Conservation (phyloP, 2,329 filamentous ascomycete genomes). For the Neofusicoccum parvum region DNA sequence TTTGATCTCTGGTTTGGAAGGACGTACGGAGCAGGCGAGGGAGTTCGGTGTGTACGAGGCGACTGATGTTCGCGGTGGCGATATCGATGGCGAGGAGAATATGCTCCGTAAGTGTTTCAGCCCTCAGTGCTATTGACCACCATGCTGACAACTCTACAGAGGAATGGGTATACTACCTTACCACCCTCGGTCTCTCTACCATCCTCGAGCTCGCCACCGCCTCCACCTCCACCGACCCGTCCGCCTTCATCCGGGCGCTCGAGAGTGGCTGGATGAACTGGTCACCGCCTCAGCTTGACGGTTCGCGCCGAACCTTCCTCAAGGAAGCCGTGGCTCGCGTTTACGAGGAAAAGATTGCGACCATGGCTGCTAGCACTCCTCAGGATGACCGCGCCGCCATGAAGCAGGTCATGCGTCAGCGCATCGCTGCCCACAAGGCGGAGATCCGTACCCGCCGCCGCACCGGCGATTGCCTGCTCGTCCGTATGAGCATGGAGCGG, state of each 20-base stretch:
- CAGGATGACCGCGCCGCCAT: conserved; percentile 37
- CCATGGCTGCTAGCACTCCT: conserved; percentile 34
- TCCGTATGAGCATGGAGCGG: conserved; percentile 45
- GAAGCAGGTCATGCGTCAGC: conserved; percentile 43
- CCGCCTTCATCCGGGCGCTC: conserved; percentile 56
- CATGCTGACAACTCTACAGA: conserved; percentile 42
- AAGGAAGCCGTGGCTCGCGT: conserved; percentile 62
- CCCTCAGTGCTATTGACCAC: neutral
- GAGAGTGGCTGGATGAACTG: conserved; percentile 60
- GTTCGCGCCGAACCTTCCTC: conserved; percentile 59
- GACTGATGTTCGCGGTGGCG: conserved; percentile 48
- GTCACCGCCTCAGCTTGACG: conserved; percentile 49
- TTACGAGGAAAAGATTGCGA: conserved; percentile 56
- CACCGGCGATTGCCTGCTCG: conserved; percentile 37
- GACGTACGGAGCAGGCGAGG: conserved; percentile 57
- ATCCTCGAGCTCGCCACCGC: conserved; percentile 54
- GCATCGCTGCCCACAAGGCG: conserved; percentile 45
- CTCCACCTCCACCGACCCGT: conserved; percentile 39
- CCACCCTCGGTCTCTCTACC: conserved; percentile 60
- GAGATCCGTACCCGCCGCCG: conserved; percentile 45
- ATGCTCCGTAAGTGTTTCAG: conserved; percentile 51
- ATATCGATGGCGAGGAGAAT: conserved; percentile 55
- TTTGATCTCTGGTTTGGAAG: conserved; percentile 59
- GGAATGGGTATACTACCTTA: conserved; percentile 63
- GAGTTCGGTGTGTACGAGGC: conserved; percentile 58